phyloP scores from a whole-genome alignment of 495 filamentous ascomycete species.

The Daldinia vernicosa region DNA sequence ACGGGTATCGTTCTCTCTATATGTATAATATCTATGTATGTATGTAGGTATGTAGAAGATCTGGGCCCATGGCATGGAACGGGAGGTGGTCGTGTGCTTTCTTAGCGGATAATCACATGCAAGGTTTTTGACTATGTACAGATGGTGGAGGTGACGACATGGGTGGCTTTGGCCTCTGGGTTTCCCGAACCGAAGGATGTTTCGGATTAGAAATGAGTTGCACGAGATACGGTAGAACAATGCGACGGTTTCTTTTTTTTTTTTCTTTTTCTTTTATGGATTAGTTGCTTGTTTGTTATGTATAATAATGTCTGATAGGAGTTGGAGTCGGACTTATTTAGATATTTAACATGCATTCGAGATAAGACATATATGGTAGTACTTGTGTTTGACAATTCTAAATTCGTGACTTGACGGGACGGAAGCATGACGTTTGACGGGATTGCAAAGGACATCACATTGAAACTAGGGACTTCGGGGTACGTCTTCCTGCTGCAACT shows the following conservation, averaged over 20 bases:
- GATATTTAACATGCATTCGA: too few relatives aligned
- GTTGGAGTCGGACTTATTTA: background rate
- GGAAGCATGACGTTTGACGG: slow-evolving; percentile 32
- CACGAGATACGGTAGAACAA: slow-evolving; percentile 4
- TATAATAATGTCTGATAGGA: background rate
- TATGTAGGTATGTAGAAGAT: background rate
- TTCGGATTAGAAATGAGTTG: slow-evolving; percentile 24
- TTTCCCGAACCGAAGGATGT: slow-evolving; percentile 16
- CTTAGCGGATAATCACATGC: slow-evolving; percentile 42
- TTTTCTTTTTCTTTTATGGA: too few relatives aligned
- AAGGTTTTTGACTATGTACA: slow-evolving; percentile 1
- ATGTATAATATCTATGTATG: too few relatives aligned
- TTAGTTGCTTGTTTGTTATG: too few relatives aligned
- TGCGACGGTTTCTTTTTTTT: background rate
- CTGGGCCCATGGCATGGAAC: background rate
- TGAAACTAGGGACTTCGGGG: slow-evolving; percentile 1
- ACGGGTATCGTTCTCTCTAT: background rate
- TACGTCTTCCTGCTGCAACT: background rate
- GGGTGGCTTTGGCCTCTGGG: slow-evolving; percentile 4
- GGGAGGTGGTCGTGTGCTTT: slow-evolving; percentile 37
- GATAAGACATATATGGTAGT: background rate
- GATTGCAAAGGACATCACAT: background rate
- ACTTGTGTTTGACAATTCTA: background rate
- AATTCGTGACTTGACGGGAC: slow-evolving; percentile 23
- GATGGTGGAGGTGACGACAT: slow-evolving; percentile 33